Base-by-base conservation (phyloP, 495 filamentous ascomycete species). In the Xylaria castorea region DNA sequence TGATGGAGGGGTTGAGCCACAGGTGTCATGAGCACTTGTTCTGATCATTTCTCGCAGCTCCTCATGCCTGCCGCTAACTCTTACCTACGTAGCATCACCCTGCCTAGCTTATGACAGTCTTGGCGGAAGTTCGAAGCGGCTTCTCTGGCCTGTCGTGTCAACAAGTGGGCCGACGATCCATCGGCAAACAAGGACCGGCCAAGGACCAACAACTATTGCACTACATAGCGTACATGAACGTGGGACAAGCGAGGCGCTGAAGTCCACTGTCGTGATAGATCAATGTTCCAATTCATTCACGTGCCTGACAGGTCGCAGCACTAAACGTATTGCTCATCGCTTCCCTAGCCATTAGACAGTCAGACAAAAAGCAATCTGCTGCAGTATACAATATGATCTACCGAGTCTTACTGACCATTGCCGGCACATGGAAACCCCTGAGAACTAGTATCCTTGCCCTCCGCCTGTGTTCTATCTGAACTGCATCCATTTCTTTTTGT, bases 291-390 rank as follows among this genome's bases (percentile, higher is more conserved):
- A 50, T 72, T 32, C 53, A 32, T 67, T 72, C 70, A 72, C 70
- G 70, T 72, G 70, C 44, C 68, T 70, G 68, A 70, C 68, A 70
- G 34, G 30, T 66, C 46, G 44, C 63, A 66, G 63, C 40, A 42
- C 18, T 11, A 34, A 34, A 9, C 8, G 0, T 60, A 25, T 57
- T 11, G 44, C 51, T 46, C 38, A 36, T 60, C 53, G 44, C 46
- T 63, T 53, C 16, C 68, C 12, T 30, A 1, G 30, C 57, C 68
- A 38, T 40, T 22, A 53, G 16, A 63, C 20, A 25, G 30, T 20
- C 48, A 40, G 48, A 69, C 69, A 65, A 65, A 63, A 64, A 71
- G n/a, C 60, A 65, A 71, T 62, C 40, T 50, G 58, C 32, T 16
- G 25, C 55, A 58, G 58, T 20, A 38, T 25, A 40, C 32, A 5